Evolutionary conservation across 176 grass and related monocot genomes (phyloP).

Genomic region (Rhynchospora pubera): DNA sequence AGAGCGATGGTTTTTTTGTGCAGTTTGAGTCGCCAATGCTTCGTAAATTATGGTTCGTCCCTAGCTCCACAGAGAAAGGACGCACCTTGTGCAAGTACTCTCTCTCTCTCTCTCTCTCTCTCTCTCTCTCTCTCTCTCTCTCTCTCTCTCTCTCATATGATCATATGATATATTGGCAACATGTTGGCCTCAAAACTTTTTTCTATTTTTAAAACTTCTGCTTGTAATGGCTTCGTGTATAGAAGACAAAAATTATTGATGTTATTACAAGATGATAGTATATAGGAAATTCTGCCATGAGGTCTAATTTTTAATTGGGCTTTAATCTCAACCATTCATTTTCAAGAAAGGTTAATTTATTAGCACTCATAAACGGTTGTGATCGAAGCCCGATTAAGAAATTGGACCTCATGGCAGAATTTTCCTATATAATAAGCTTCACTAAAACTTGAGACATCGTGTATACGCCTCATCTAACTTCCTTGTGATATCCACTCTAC

Average conservation of each 20-base stretch:
- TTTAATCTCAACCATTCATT: too few species aligned
- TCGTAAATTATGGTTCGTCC: slow-evolving; percentile 85
- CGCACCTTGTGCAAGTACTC: slow-evolving; percentile 73
- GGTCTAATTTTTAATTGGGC: too few species aligned
- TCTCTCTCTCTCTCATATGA: background rate
- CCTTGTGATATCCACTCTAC: background rate
- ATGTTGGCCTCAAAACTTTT: background rate
- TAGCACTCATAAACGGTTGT: too few species aligned
- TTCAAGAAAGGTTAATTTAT: too few species aligned
- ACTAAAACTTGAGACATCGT: background rate
- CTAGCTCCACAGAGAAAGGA: slow-evolving; percentile 67
- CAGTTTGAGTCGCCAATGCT: slow-evolving; percentile 75
- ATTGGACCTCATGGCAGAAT: too few species aligned
- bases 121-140: background rate
- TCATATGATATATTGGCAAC: background rate
- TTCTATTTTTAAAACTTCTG: background rate
- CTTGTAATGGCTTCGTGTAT: background rate
- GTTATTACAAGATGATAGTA: slow-evolving; percentile 4
- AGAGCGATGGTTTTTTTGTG: slow-evolving; percentile 93
- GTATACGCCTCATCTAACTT: background rate
- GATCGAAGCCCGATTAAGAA: too few species aligned
- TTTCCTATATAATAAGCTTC: too few species aligned
- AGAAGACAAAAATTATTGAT: slow-evolving; percentile 13
- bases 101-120: background rate
- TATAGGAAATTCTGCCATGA: too few species aligned